Conservation (phyloP, 2,329 filamentous ascomycete species). For the Monosporascus sp. region DNA sequence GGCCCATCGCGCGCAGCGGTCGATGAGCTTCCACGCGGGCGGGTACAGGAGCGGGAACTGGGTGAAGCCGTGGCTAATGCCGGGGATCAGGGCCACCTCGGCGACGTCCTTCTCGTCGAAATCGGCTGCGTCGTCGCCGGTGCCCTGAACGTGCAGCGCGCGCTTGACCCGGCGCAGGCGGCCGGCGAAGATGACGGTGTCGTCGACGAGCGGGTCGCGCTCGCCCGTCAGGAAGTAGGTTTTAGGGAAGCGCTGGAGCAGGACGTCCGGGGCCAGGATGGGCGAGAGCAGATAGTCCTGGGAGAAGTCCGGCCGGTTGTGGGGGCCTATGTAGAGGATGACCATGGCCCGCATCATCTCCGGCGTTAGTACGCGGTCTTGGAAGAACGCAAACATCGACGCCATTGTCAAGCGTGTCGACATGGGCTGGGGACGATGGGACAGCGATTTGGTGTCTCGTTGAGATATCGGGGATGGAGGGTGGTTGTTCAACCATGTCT, state of each 20-base stretch:
- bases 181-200: constrained; percentile 94
- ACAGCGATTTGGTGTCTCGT: constrained; percentile 23
- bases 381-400: constrained; percentile 97
- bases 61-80: constrained; percentile 88
- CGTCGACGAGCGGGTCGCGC: constrained; percentile 90
- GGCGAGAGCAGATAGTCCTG: constrained; percentile 89
- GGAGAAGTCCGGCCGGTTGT: constrained; percentile 87
- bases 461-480: constrained; percentile 11
- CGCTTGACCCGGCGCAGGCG: constrained; percentile 76
- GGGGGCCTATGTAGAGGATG: constrained; percentile 90
- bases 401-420: constrained; percentile 88
- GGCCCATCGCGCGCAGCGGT: constrained; percentile 76
- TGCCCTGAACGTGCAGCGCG: constrained; percentile 43
- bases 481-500: constrained; percentile 27
- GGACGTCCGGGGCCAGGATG: constrained; percentile 76
- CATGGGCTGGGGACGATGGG: constrained; percentile 54
- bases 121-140: constrained; percentile 39
- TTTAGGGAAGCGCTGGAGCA: constrained; percentile 85
- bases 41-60: constrained; percentile 87
- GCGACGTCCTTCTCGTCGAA: constrained; percentile 72
- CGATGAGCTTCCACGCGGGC: constrained; percentile 83
- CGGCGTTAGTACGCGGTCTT: constrained; percentile 87
- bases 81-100: constrained; percentile 79
- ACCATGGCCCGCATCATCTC: constrained; percentile 99
- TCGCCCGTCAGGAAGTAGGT: constrained; percentile 93